Conservation (phyloP, 2,329 filamentous ascomycete species). For the Stachybotrys echinatus region DNA sequence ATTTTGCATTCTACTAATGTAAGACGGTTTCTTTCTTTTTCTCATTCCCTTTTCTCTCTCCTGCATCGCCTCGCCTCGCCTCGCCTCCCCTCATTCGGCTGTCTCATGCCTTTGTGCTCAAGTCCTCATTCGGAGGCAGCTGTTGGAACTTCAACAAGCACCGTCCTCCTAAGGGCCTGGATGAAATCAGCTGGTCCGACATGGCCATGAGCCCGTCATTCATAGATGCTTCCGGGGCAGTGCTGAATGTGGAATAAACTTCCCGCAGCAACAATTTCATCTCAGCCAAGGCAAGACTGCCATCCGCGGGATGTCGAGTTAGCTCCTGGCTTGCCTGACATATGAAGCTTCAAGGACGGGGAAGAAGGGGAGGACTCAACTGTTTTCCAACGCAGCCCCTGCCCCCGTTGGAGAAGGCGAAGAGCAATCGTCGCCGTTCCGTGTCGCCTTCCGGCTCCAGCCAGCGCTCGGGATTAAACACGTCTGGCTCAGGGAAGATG, state of each 20-base stretch:
- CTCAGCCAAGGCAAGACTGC: conserved; percentile 54
- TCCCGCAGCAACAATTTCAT: conserved; percentile 63
- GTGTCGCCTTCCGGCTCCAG: conserved; percentile 67
- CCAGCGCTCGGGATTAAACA: conserved; percentile 80
- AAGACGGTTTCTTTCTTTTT: too few species aligned
- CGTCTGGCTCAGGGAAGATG: conserved; percentile 74
- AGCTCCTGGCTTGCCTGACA: too few species aligned
- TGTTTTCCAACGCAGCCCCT: conserved; percentile 63
- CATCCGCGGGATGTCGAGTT: background rate
- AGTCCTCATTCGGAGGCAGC: background rate
- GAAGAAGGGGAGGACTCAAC: too few species aligned
- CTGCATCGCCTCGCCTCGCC: background rate
- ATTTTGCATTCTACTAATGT: too few species aligned
- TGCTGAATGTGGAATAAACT: conserved; percentile 55
- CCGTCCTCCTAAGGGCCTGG: conserved; percentile 53
- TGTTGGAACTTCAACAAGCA: conserved; percentile 49
- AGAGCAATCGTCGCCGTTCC: conserved; percentile 58
- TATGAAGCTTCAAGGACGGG: too few species aligned
- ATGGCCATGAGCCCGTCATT: conserved; percentile 55
- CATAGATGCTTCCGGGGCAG: conserved; percentile 49
- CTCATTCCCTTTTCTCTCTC: too few species aligned
- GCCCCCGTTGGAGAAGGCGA: conserved; percentile 61
- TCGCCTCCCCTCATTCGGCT: background rate
- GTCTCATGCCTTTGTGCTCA: background rate
- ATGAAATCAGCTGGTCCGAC: conserved; percentile 63